These are phyloP conservation scores for Rhododendron simsii DNA, from an alignment of 148 eudicot species.

Conservation along the genomic window DNA sequence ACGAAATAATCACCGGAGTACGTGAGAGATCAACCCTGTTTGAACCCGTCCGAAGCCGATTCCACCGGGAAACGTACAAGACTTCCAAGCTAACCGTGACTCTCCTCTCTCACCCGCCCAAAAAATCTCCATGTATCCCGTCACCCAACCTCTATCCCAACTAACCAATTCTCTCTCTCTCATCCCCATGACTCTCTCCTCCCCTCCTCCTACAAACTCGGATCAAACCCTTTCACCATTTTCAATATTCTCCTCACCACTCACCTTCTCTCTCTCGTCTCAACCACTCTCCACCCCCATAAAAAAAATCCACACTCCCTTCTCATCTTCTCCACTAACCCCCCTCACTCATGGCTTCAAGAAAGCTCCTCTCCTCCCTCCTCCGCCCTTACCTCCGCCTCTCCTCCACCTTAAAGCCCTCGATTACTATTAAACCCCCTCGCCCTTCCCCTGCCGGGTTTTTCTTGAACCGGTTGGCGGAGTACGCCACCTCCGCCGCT, in stretches of 20 bases:
- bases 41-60: neutral
- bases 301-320: neutral
- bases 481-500: slow-evolving; percentile 34
- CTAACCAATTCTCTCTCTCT: neutral
- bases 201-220: neutral
- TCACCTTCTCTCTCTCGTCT: neutral
- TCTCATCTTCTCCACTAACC: neutral
- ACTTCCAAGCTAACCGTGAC: neutral
- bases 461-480: slow-evolving; percentile 29
- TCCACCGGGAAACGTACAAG: neutral
- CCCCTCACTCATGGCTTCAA: slow-evolving; percentile 26
- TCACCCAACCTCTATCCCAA: neutral
- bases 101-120: neutral
- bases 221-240: neutral
- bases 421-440: neutral
- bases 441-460: slow-evolving; percentile 29
- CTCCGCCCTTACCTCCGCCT: slow-evolving; percentile 16
- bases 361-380: slow-evolving; percentile 29
- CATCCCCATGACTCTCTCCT: neutral
- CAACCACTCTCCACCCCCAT: neutral
- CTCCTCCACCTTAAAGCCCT: slow-evolving; percentile 2
- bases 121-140: neutral
- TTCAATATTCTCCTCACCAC: neutral
- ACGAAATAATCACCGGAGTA: too few species aligned
- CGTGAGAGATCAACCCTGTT: neutral